phyloP scores from a whole-genome alignment of 2,329 filamentous ascomycete species.

The Cladosporium sp. region DNA sequence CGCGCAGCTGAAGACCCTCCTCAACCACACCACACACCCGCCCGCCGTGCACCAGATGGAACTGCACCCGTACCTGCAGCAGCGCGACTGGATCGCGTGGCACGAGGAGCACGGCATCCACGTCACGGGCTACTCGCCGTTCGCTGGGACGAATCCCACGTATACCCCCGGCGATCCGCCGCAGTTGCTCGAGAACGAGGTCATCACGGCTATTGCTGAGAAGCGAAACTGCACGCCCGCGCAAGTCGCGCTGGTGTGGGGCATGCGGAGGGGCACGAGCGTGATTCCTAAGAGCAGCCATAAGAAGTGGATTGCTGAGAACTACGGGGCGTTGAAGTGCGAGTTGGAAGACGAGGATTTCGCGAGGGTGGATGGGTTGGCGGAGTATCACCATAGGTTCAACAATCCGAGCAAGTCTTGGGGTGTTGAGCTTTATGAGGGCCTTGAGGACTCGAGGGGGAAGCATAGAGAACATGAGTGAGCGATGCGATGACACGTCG shows the following conservation, averaged over 20 bases:
- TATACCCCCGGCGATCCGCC: conserved; percentile 39
- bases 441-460: conserved; percentile 40
- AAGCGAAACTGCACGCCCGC: conserved; percentile 46
- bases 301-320: conserved; percentile 46
- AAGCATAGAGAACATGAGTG: conserved; percentile 26
- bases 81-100: conserved; percentile 54
- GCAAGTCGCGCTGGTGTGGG: conserved; percentile 52
- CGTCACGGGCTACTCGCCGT: conserved; percentile 53
- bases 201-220: conserved; percentile 42
- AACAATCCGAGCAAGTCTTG: conserved; percentile 45
- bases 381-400: conserved; percentile 40
- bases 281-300: conserved; percentile 56
- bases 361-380: conserved; percentile 33
- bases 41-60: conserved; percentile 44
- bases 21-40: conserved; percentile 54
- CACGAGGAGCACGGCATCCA: conserved; percentile 53
- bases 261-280: conserved; percentile 47
- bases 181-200: conserved; percentile 45
- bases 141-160: conserved; percentile 51
- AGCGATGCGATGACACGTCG: conserved; percentile 16
- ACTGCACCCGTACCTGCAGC: conserved; percentile 69
- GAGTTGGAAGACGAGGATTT: conserved; percentile 43
- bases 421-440: conserved; percentile 45
- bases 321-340: conserved; percentile 41
- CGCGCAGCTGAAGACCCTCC: conserved; percentile 49